Conservation (phyloP, 305 asterid species). For the Solanum hybrid region DNA sequence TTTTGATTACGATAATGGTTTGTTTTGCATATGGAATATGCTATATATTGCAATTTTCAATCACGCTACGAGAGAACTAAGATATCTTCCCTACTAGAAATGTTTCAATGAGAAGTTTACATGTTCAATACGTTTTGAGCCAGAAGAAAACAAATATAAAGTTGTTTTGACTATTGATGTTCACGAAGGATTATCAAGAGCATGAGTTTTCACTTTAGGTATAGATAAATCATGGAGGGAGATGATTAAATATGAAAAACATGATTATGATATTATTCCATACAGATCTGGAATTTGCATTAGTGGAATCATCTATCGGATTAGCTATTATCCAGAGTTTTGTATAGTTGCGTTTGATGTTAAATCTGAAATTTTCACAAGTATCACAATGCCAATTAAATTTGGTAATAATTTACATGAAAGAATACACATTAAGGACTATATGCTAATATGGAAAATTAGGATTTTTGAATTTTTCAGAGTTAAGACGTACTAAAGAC, state of each 20-base stretch:
- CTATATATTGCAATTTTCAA: neutral
- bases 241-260: neutral
- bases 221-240: neutral
- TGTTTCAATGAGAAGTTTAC: neutral
- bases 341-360: neutral
- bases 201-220: neutral
- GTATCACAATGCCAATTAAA: neutral
- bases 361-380: neutral
- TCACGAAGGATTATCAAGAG: neutral
- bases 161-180: neutral
- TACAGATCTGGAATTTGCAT: neutral
- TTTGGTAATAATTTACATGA: neutral
- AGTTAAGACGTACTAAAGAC: fast-evolving
- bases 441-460: neutral
- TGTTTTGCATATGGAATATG: neutral
- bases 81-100: neutral
- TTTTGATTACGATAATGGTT: neutral
- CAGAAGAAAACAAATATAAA: neutral
- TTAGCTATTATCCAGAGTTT: neutral
- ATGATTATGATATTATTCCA: neutral
- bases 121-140: neutral
- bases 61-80: neutral
- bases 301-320: neutral
- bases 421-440: neutral
- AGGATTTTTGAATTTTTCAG: neutral